Evolutionary conservation across 331 rosid species (phyloP).

Genomic region (Phaseolus coccineus): DNA sequence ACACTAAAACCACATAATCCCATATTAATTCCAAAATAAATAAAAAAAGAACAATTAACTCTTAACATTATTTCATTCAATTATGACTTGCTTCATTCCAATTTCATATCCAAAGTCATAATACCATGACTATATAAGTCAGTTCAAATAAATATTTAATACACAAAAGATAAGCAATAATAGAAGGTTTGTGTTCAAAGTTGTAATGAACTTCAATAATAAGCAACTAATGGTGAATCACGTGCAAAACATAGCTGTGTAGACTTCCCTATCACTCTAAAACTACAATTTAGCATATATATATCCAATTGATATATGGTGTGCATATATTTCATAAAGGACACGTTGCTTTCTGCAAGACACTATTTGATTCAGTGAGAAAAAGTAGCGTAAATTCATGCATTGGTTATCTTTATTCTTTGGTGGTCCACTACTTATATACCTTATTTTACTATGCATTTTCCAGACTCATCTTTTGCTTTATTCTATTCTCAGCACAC

Average conservation of each 20-base stretch:
- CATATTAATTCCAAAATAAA: too few relatives aligned
- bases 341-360: constrained; percentile 25
- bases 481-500: constrained; percentile 35
- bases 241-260: constrained; percentile 35
- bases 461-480: constrained; percentile 4
- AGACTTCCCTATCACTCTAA: constrained; percentile 43
- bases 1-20: too few relatives aligned
- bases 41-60: too few relatives aligned
- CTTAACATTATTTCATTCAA: too few relatives aligned
- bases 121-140: not conserved
- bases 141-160: constrained; percentile 4
- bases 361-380: constrained; percentile 38
- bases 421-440: constrained; percentile 29
- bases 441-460: not conserved
- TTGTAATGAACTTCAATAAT: constrained; percentile 3
- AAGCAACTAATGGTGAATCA: constrained; percentile 28
- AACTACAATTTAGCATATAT: constrained; percentile 1
- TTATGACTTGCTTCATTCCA: not conserved
- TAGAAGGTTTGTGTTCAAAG: not conserved
- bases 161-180: constrained; percentile 13
- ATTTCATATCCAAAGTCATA: not conserved
- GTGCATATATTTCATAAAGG: constrained; percentile 18
- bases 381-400: constrained; percentile 33
- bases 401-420: constrained; percentile 3
- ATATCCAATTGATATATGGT: not conserved